Evolutionary conservation across 2,329 filamentous ascomycete genomes (phyloP).

Genomic region (Huntiella bhutanensis): DNA sequence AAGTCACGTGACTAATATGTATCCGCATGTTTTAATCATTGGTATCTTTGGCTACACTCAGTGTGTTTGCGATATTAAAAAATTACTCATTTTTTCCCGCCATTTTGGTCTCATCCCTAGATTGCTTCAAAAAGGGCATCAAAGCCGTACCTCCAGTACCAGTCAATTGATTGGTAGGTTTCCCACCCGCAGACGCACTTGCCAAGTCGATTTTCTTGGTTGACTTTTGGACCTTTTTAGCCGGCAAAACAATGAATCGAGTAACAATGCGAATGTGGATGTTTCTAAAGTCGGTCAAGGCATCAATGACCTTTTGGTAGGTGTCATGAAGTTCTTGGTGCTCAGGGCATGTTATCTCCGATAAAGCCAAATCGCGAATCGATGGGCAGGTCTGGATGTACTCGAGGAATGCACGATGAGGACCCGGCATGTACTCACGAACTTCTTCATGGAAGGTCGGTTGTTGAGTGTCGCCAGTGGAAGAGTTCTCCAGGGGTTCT

Average conservation of each 20-base stretch:
- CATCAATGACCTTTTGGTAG: constrained; percentile 72
- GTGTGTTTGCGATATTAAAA: too few species aligned
- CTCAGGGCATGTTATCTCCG: constrained; percentile 27
- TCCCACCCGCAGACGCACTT: neutral
- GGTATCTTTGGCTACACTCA: too few species aligned
- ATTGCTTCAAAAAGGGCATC: constrained; percentile 92
- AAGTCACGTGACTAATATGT: too few species aligned
- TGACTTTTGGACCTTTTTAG: constrained; percentile 39
- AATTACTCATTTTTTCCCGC: neutral
- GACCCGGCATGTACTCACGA: constrained; percentile 90
- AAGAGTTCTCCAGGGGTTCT: constrained; percentile 16
- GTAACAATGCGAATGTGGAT: constrained; percentile 94
- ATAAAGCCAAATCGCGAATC: constrained; percentile 62
- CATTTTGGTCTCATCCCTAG: constrained; percentile 61
- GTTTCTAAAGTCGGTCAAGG: constrained; percentile 54
- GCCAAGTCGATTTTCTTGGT: neutral
- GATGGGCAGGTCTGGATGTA: constrained; percentile 66
- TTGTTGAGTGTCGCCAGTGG: constrained; percentile 26
- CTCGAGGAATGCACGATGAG: constrained; percentile 72
- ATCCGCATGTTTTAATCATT: too few species aligned
- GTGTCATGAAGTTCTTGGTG: constrained; percentile 54
- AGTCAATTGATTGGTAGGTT: constrained; percentile 29
- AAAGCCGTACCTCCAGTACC: constrained; percentile 87
- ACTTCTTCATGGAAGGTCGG: constrained; percentile 85
- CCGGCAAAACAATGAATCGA: constrained; percentile 83